Percentiles rank a stretch among this genome's conserved stretches.
phyloP scores from a whole-genome alignment of 805 yeast species.

The Ogataea parapolymorpha region DNA sequence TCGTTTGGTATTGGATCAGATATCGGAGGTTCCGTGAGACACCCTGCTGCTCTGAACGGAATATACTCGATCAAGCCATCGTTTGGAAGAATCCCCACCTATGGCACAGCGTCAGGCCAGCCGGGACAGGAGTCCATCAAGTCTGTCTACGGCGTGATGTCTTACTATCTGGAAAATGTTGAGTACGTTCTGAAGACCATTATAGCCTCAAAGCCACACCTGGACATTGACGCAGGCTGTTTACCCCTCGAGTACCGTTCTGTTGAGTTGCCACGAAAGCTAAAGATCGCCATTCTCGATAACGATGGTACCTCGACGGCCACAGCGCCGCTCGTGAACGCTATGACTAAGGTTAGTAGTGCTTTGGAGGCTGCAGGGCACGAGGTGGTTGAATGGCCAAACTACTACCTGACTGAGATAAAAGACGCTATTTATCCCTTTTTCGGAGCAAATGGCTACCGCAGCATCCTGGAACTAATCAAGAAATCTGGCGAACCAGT shows the following conservation, averaged over 20 bases:
- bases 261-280: constrained; percentile 21
- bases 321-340: constrained; percentile 48
- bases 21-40: constrained; percentile 42
- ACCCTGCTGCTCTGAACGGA: constrained; percentile 59
- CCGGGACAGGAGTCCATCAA: constrained; percentile 53
- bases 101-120: constrained; percentile 37
- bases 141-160: constrained; percentile 57
- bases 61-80: constrained; percentile 55
- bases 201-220: constrained; percentile 42
- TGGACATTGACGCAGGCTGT: constrained; percentile 15
- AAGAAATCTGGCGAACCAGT: constrained; percentile 44
- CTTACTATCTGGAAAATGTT: constrained; percentile 47
- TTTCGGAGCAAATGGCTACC: constrained; percentile 42
- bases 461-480: constrained; percentile 32
- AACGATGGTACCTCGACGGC: constrained; percentile 46
- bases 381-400: constrained; percentile 49
- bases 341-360: constrained; percentile 34
- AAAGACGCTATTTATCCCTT: constrained; percentile 34
- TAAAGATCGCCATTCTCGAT: constrained; percentile 39
- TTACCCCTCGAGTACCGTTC: constrained; percentile 8
- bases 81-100: constrained; percentile 30
- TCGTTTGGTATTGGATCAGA: constrained; percentile 55
- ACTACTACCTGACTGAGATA: constrained; percentile 45
- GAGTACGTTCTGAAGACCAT: constrained; percentile 43
- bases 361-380: constrained; percentile 43